Evolutionary conservation across 805 yeast species (phyloP), one percentile per base, ranked within the genome.

Genomic region (Sporopachydermia lactativora): DNA sequence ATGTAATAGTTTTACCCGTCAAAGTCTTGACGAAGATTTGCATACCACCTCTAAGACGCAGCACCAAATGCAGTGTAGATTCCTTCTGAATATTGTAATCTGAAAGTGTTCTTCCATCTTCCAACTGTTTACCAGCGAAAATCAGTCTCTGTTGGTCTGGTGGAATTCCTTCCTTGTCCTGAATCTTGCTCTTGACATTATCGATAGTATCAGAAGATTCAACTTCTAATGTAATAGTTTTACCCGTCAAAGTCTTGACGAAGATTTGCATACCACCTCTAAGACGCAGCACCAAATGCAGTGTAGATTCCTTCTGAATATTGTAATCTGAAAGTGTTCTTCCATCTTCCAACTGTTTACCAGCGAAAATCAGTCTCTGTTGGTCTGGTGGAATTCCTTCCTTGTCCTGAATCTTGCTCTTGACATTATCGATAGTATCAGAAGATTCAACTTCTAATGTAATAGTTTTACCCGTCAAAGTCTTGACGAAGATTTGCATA

Each of bases 51-150:
- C 94, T 78, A 59, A 83, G 72, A 73, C 94, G 81, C 46, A 83
- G 66, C 15, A 83, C 94, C 66, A 82, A 68, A 62, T 83, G 94
- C 19, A 81, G 64, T 39, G 94, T 77, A 44, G 95, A 83, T 68
- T 85, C 95, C 73, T 85, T 85, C 69, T 85, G 95, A 62, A 84
- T 84, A 78, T 84, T 85, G 80, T 84, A 85, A 66, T 85, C 95
- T 41, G 94, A 81, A 50, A 85, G 68, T 40, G 95, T 85, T 72
- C 95, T 81, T 53, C 96, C 96, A 55, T 85, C 96, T 69, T 85
- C 96, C 53, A 85, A 72, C 68, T 85, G 96, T 72, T 85, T 85
- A 73, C 95, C 95, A 53, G 95, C 95, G 57, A 85, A 85, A 67
- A 85, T 85, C 56, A 85, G 71, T 70, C 95, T 77, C 69, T 85